These are phyloP conservation scores for Penicillium sp. DNA, from an alignment of 2,329 filamentous ascomycete genomes.

Conservation along the genomic window DNA sequence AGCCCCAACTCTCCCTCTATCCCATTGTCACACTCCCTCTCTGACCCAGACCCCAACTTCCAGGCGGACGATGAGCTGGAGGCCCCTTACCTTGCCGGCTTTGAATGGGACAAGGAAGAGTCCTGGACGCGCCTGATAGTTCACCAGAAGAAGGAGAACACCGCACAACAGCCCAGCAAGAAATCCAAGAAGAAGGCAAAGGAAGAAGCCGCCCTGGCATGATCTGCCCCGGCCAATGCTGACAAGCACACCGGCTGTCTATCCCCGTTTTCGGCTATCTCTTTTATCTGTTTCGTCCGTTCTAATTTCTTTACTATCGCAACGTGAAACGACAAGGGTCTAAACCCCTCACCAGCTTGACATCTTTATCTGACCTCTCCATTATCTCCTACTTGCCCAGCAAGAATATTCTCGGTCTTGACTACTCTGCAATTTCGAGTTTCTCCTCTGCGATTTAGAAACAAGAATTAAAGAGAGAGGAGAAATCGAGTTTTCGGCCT, in stretches of 20 bases:
- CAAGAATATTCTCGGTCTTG: background rate
- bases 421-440: constrained; percentile 16
- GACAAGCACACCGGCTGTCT: background rate
- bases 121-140: constrained; percentile 83
- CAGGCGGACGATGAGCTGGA: constrained; percentile 90
- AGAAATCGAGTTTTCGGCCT: constrained; percentile 12
- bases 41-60: background rate
- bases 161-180: constrained; percentile 45
- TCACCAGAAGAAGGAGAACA: constrained; percentile 70
- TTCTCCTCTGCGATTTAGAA: constrained; percentile 22
- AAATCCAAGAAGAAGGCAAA: constrained; percentile 53
- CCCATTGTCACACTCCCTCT: background rate
- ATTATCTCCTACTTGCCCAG: background rate
- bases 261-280: constrained; percentile 7
- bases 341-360: constrained; percentile 13
- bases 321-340: constrained; percentile 13
- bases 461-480: constrained; percentile 24
- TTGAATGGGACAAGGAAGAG: constrained; percentile 94
- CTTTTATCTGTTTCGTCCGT: constrained; percentile 7
- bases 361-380: background rate
- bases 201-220: constrained; percentile 29
- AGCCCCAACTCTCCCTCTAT: constrained; percentile 28
- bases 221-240: constrained; percentile 11
- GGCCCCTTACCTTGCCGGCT: constrained; percentile 79
- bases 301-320: background rate